Evolutionary conservation across 345 rosid species (phyloP), one percentile per base, ranked within the genome.

Genomic region (Aethionema arabicum): DNA sequence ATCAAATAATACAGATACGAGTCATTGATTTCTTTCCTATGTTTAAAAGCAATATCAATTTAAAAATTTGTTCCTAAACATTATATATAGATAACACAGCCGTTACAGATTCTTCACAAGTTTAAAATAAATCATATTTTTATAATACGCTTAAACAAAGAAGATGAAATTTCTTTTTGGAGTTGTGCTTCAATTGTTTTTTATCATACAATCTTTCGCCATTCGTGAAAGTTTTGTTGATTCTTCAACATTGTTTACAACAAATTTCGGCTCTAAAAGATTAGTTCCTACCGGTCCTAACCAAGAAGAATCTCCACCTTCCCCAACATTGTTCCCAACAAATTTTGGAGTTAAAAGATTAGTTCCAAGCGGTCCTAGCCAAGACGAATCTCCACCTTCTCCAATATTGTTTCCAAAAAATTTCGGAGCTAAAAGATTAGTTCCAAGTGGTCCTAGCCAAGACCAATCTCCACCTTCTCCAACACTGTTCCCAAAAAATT

Each of bases 201-300:
- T 55, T 12, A 3, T 55, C 21, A 46, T 63, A 7, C 10, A 53
- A 11, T 39, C 57, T 15, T 32, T 61, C 35, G 73, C 73, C n/a
- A 11, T 0, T 46, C 68, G 68, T 0, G 56, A 54, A 31, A 52
- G 0, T 32, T 33, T 46, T 3, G 33, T 43, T 65, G 2, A 11
- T 11, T 52, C 54, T 33, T 8, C 3, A 40, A 64, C n/a, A n/a
- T n/a, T n/a, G n/a, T n/a, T n/a, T n/a, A n/a, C n/a, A n/a, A n/a
- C n/a, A n/a, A n/a, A n/a, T n/a, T n/a, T n/a, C n/a, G n/a, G n/a
- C n/a, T n/a, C n/a, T 21, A 21, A 21, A 21, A 21, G 27, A 21
- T 21, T 21, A 21, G 27, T 21, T 21, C 27, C 27, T 1, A 2
- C 2, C 27, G 2, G 27, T 21, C 27, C 27, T 21, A 2, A 21